Base-by-base conservation (phyloP, 495 filamentous ascomycete genomes). In the Penicillium egyptiacum region DNA sequence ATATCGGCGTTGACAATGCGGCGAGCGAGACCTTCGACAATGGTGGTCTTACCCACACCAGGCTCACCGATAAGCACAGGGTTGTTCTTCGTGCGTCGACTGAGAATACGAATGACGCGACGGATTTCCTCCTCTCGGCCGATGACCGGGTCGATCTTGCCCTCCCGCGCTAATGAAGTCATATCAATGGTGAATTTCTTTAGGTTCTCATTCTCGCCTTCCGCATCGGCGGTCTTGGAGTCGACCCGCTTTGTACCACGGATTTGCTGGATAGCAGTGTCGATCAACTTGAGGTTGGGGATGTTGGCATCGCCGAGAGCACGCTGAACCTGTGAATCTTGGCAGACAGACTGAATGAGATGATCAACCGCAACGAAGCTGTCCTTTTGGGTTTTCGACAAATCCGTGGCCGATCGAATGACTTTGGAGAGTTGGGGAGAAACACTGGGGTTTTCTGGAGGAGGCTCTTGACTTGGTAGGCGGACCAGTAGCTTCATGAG, bases 151-250 rank as follows among this genome's bases (percentile, higher is more conserved):
- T 98, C 94, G 54, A 98, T 93, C 79, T 96, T 97, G 52, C 95
- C 94, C 68, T 98, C 94, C 58, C 94, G 81, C 28, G 94, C 94
- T 83, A 94, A 81, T 23, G 87, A 79, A 10, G 94, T 98, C 90
- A 98, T 91, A 71, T 98, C 94, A 62, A 97, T 93, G 33, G 94
- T 96, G 76, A 94, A 98, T 63, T 96, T 98, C 74, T 92, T 90
- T 37, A 98, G 79, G 61, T 93, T 95, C 74, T 98, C 94, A 64
- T 90, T 88, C 67, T 96, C 92, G 69, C 86, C 79, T 70, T 96
- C 91, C 0, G 88, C 81, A 72, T 97, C 94, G 31, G 95, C 94
- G 3, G 90, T 97, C 75, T 93, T 92, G 25, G 90, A 94, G 72
- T 98, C 94, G 23, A 98, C 92, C 48, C 92, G 81, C 73, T 83